Evolutionary conservation across 129 eudicot genomes (phyloP).

Genomic region (Chrysanthemum makinoi): DNA sequence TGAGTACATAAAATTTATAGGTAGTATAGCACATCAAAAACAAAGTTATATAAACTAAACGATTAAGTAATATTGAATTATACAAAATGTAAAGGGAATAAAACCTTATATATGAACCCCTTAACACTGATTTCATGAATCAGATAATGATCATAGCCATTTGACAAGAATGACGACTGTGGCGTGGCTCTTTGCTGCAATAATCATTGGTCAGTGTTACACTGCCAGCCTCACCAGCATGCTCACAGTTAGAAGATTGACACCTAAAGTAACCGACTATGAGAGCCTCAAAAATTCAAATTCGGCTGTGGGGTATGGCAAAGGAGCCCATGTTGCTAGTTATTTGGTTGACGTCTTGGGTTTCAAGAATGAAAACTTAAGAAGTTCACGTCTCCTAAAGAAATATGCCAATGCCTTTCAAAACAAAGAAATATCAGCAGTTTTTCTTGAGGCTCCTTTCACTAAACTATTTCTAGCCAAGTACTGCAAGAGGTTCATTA

Average conservation of each 20-base stretch:
- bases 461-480: conserved; percentile 57
- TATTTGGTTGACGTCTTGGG: conserved; percentile 29
- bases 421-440: conserved; percentile 39
- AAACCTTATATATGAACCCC: background rate
- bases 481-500: conserved; percentile 43
- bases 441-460: conserved; percentile 45
- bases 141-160: conserved; percentile 45
- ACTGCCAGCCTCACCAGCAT: conserved; percentile 66
- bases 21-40: no score
- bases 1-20: no score
- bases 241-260: conserved; percentile 54
- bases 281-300: conserved; percentile 40
- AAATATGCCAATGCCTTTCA: conserved; percentile 33
- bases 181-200: conserved; percentile 54
- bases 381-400: conserved; percentile 25
- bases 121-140: background rate
- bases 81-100: no score
- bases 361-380: conserved; percentile 27
- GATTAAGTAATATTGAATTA: background rate
- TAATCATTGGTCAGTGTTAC: conserved; percentile 52
- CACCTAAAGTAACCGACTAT: conserved; percentile 33
- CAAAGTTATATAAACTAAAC: no score
- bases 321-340: conserved; percentile 31
- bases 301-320: conserved; percentile 37
- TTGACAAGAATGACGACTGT: conserved; percentile 43